Evolutionary conservation across 192 early-diverging fungal genomes (phyloP).

Genomic region (Coemansia sp.): DNA sequence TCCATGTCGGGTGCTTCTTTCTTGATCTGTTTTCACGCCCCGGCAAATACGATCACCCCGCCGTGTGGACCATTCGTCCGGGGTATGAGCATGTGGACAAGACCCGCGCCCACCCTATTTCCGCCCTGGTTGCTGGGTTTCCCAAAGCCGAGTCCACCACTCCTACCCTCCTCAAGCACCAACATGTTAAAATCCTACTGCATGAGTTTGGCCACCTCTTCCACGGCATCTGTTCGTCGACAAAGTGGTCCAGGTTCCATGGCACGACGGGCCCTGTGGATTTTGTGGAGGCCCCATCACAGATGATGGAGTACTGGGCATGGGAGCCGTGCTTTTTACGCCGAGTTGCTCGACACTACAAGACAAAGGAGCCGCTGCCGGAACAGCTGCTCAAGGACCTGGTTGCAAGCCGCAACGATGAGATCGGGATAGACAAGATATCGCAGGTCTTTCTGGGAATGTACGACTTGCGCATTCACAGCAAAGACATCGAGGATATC

Average conservation of each 20-base stretch:
- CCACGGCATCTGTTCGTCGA: slow-evolving; percentile 55
- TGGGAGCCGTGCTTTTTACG: slow-evolving; percentile 51
- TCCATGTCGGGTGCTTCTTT: slow-evolving; percentile 57
- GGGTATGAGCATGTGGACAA: slow-evolving; percentile 48
- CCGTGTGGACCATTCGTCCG: slow-evolving; percentile 61
- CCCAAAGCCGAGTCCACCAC: slow-evolving; percentile 48
- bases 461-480: slow-evolving; percentile 64
- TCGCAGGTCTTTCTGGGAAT: slow-evolving; percentile 62
- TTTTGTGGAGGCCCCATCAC: slow-evolving; percentile 77
- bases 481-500: slow-evolving; percentile 14
- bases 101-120: slow-evolving; percentile 45
- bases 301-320: slow-evolving; percentile 75
- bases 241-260: slow-evolving; percentile 59
- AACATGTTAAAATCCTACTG: slow-evolving; percentile 68
- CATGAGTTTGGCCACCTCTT: slow-evolving; percentile 66
- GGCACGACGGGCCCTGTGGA: slow-evolving; percentile 57
- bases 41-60: slow-evolving; percentile 58
- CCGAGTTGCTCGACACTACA: slow-evolving; percentile 54
- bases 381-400: slow-evolving; percentile 55
- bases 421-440: slow-evolving; percentile 55
- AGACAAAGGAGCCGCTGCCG: slow-evolving; percentile 55
- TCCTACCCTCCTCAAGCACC: slow-evolving; percentile 65
- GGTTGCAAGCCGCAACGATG: slow-evolving; percentile 59
- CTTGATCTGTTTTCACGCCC: slow-evolving; percentile 64
- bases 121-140: slow-evolving; percentile 58